Conservation (phyloP, 208 protist species). For the Porcisia deanei region DNA sequence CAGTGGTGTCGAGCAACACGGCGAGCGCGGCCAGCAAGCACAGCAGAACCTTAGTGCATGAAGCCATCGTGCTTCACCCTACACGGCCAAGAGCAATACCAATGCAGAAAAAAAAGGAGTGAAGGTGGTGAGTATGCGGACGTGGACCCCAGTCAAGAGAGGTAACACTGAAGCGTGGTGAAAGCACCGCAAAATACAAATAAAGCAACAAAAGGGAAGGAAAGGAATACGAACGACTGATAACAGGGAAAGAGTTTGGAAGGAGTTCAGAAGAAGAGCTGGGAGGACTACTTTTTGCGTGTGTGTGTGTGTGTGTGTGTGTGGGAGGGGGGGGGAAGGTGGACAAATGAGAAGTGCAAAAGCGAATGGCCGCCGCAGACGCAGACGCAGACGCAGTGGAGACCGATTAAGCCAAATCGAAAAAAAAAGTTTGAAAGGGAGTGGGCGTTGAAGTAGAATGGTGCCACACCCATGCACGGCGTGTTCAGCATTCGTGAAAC, state of each 20-base stretch:
- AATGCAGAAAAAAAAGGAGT: conserved; percentile 17
- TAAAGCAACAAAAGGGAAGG: background rate
- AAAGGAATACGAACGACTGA: conserved; percentile 3
- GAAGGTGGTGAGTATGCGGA: background rate
- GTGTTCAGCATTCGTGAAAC: background rate
- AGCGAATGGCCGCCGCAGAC: background rate
- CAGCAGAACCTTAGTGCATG: conserved; percentile 20
- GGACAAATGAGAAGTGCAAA: background rate
- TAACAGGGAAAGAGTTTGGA: background rate
- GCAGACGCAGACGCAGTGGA: background rate
- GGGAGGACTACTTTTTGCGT: background rate
- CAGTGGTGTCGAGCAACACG: conserved; percentile 32
- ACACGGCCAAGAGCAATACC: background rate
- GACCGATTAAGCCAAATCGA: background rate
- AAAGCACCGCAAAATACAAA: background rate
- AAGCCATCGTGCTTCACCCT: conserved; percentile 14
- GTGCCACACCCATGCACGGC: background rate
- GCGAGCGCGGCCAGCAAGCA: conserved; percentile 26
- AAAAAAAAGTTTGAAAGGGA: conserved; percentile 11
- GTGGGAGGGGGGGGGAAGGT: background rate
- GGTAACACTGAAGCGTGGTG: background rate
- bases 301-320: no score
- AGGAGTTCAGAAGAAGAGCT: background rate
- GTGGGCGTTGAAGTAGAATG: background rate
- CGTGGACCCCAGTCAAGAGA: background rate